Base-by-base conservation (phyloP, 441 rosid species). In the Macaranga tanarius region DNA sequence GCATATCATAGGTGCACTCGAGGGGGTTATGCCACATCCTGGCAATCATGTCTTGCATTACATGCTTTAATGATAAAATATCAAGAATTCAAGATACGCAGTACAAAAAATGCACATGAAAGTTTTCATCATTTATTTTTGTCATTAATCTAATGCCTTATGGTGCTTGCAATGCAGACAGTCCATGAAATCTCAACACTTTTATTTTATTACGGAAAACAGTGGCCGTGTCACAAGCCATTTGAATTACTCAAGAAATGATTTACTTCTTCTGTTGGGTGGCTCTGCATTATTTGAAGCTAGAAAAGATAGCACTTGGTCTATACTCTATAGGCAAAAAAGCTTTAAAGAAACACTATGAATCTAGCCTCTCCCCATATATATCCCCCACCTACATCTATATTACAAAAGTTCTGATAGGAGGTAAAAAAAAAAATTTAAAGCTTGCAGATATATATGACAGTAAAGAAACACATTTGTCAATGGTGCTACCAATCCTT, bases 41-140 rank as follows among this genome's bases (percentile, higher is more conserved):
- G 6, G 13, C 62, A 54, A 38, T 50, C 34, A 16, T 61, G 15
- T 47, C 56, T 61, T 47, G 45, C 55, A 45, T 47, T 47, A 44
- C 55, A 45, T 47, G 65, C 73, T 60, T 40, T 48, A n/a, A 26
- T 54, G 20, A 68, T 56, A 54, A 20, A 38, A 50, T 4, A 55
- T 23, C 55, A 59, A 28, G 42, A 59, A 31, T 28, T 59, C 11
- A 42, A 22, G n/a, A 44, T 64, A 10, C 38, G 38, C 38, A 34
- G 19, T 12, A 11, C 26, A 40, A 2, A 11, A 11, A 44, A 0
- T 25, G 13, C 22, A 70, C 1, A 2, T 20, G 45, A 52, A 52
- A 67, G 47, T 31, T 10, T 34, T 47, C n/a, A 40, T 16, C 0
- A 16, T 48, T 3, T 26, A 47, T 22, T 22, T 65, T 22, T 65